These are phyloP conservation scores for Coriolopsis trogii DNA, from an alignment of 1,284 basidiomycete species.

Conservation along the genomic window DNA sequence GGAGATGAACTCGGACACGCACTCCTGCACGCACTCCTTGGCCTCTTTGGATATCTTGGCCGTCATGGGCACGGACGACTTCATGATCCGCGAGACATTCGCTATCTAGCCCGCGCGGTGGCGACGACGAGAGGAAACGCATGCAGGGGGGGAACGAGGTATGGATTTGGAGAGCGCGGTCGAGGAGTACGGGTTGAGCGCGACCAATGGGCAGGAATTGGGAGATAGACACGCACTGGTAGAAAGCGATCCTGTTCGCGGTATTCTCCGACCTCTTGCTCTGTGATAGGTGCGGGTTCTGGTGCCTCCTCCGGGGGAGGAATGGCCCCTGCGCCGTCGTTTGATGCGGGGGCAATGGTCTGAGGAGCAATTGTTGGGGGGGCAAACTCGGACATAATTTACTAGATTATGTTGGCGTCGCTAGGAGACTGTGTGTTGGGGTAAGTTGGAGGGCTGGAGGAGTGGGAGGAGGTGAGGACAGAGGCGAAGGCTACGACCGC, in stretches of 20 bases:
- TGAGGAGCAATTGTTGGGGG: constrained; percentile 55
- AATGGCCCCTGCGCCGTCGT: constrained; percentile 49
- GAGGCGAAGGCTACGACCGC: background rate
- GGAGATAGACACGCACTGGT: constrained; percentile 59
- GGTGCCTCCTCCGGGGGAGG: constrained; percentile 52
- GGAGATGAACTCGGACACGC: constrained; percentile 94
- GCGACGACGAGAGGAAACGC: background rate
- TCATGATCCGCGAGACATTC: constrained; percentile 96
- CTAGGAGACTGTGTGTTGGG: background rate
- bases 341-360: constrained; percentile 39
- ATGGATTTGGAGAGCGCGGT: background rate
- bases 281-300: constrained; percentile 76
- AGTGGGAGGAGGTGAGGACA: background rate
- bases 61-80: constrained; percentile 83
- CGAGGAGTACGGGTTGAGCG: background rate
- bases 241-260: constrained; percentile 91
- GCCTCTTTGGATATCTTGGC: constrained; percentile 97
- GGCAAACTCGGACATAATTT: constrained; percentile 60
- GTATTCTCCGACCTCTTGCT: constrained; percentile 90
- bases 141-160: background rate
- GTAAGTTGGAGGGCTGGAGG: background rate
- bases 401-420: too few relatives aligned
- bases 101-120: constrained; percentile 70
- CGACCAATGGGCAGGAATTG: constrained; percentile 2
- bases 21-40: constrained; percentile 96